Percentiles rank a stretch among this genome's conserved stretches.
Conservation (phyloP, 768 basidiomycete species). For the Tylopilus balloui region DNA sequence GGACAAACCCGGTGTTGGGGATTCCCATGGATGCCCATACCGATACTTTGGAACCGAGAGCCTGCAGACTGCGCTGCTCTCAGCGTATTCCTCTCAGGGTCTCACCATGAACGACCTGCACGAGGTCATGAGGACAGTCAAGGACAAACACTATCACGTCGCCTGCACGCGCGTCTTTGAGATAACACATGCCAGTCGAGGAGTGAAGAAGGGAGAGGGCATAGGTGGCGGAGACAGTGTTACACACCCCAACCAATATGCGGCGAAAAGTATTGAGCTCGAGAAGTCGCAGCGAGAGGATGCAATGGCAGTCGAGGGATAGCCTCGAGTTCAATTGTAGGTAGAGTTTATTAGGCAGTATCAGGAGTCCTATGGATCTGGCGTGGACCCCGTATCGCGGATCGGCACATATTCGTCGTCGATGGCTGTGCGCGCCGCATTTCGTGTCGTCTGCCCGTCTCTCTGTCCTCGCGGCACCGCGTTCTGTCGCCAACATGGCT, state of each 20-base stretch:
- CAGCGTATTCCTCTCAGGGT: conserved; percentile 60
- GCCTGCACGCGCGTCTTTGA: conserved; percentile 98
- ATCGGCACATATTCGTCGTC: conserved; percentile 3
- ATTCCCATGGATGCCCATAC: conserved; percentile 90
- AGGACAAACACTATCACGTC: conserved; percentile 82
- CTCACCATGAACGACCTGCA: conserved; percentile 65
- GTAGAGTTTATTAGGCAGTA: conserved; percentile 12
- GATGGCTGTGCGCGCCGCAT: conserved; percentile 13
- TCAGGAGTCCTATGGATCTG: conserved; percentile 13
- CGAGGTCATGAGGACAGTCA: conserved; percentile 79
- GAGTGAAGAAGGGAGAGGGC: conserved; percentile 87
- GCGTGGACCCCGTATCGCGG: conserved; percentile 13
- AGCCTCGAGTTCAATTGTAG: neutral
- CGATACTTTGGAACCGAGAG: conserved; percentile 83
- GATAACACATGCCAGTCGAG: conserved; percentile 69
- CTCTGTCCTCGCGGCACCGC: neutral
- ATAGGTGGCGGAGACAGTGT: conserved; percentile 82
- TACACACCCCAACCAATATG: conserved; percentile 91
- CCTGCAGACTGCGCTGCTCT: conserved; percentile 69
- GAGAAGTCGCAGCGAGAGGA: conserved; percentile 42
- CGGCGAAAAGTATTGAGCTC: conserved; percentile 67
- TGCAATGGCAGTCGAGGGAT: conserved; percentile 40
- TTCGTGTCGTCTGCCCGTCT: conserved; percentile 30
- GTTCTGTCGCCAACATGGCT: conserved; percentile 15
- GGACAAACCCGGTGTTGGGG: conserved; percentile 61